Evolutionary conservation across 2,329 filamentous ascomycete species (phyloP), one percentile per base, ranked within the genome.

Genomic region (Calcarisporium arbuscula): DNA sequence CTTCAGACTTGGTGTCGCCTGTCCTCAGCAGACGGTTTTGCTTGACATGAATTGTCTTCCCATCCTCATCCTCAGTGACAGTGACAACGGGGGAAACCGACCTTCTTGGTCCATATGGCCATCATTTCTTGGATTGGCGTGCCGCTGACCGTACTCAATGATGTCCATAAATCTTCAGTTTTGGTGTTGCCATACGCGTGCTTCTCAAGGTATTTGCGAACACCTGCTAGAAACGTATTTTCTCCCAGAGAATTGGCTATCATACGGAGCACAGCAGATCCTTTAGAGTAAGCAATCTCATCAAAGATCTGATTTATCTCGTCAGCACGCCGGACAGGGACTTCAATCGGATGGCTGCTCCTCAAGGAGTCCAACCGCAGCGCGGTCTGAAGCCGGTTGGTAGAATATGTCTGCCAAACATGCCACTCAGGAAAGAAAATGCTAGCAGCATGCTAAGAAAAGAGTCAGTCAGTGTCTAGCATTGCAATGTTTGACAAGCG

Each of bases 221-320:
- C 83, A 54, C 90, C 90, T 57, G 95, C 85, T 55, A 96, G 78
- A 71, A 96, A 96, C n/a, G 77, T 72, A 28, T 95, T 87, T 58
- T 96, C 90, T 32, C 90, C 90, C 17, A 96, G 70, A 52, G 94
- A 94, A 46, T 87, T 94, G 15, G 90, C 95, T 46, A 96, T 89
- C 90, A 96, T 96, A 54, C 90, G 85, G 41, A 96, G 72, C 21
- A 96, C 89, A 50, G 88, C 94, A 10, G 89, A 95, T 14, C 90
- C 90, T 68, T 96, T 96, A 36, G 87, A 89, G 64, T 96, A 96
- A 2, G 90, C 95, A 47, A 96, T 96, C 43, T 87, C 86, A 56
- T 96, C 90, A 50, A 96, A 96, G 48, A 96, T 96, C 65, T 96
- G 89, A 64, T 95, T 95, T 58, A 96, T 89, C 62, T 96, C 88